A percentile compares a stretch with the other conserved stretches of the same genome.
Conservation (phyloP, 495 filamentous ascomycete genomes). For the Schizothecium vesticola region DNA sequence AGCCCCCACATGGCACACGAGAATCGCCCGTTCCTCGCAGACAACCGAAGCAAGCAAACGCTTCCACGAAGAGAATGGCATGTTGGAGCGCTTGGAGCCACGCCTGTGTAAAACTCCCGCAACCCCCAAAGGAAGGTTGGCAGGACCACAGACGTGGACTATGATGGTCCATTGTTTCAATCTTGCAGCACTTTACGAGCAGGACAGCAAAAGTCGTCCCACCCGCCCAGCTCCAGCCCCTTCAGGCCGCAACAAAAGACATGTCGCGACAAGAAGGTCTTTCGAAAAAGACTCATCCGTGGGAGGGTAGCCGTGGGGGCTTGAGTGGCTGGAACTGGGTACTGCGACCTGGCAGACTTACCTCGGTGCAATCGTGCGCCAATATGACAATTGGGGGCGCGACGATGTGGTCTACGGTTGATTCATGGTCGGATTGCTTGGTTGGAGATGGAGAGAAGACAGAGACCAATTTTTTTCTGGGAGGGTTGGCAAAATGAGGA, state of each 20-base stretch:
- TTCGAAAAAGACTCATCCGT: slow-evolving; percentile 39
- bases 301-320: slow-evolving; percentile 5
- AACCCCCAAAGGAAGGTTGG: slow-evolving; percentile 19
- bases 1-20: background rate
- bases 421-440: background rate
- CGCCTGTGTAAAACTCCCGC: slow-evolving; percentile 33
- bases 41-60: too few species aligned
- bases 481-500: background rate
- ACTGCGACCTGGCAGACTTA: slow-evolving; percentile 27
- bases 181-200: slow-evolving; percentile 39
- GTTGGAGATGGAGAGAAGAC: background rate
- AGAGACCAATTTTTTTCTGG: background rate
- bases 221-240: slow-evolving; percentile 36
- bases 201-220: slow-evolving; percentile 10
- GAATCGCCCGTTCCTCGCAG: background rate
- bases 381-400: background rate
- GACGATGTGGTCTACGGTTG: background rate
- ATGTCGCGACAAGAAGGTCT: slow-evolving; percentile 39
- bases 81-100: slow-evolving; percentile 53
- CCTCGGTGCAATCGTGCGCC: background rate
- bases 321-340: slow-evolving; percentile 40
- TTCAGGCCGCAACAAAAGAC: slow-evolving; percentile 43
- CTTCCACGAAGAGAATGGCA: slow-evolving; percentile 10
- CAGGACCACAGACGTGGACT: slow-evolving; percentile 43
- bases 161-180: slow-evolving; percentile 45